phyloP scores from a whole-genome alignment of 306 rosid genomes.

The Dryas alaskensis region DNA sequence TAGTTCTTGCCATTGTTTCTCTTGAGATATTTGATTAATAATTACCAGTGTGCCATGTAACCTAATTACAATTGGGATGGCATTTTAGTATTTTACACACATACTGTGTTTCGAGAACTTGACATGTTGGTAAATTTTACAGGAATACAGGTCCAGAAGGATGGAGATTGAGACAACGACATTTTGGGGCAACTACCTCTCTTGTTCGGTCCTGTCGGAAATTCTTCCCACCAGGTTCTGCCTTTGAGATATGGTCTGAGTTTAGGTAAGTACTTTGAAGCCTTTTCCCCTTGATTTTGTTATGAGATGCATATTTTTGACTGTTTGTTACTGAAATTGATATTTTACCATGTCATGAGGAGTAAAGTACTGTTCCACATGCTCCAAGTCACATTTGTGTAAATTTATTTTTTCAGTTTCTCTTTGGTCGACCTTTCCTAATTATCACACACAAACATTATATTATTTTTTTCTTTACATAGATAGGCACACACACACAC shows the following conservation, averaged over 20 bases:
- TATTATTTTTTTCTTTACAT: background rate
- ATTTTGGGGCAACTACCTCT: conserved; percentile 83
- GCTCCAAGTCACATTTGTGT: conserved; percentile 24
- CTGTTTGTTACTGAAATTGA: conserved; percentile 15
- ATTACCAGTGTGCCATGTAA: background rate
- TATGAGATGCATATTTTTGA: background rate
- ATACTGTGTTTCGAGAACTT: conserved; percentile 16
- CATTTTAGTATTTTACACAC: conserved; percentile 5
- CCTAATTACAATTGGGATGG: conserved; percentile 6
- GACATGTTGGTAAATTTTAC: conserved; percentile 28
- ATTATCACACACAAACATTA: background rate
- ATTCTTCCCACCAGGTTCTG: conserved; percentile 90
- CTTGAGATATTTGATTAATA: conserved; percentile 6
- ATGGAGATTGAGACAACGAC: conserved; percentile 91
- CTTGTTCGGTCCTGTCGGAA: conserved; percentile 95
- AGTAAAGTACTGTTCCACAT: conserved; percentile 18
- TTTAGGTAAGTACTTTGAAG: conserved; percentile 63
- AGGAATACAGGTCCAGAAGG: conserved; percentile 99
- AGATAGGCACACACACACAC: background rate
- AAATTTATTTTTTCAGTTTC: background rate
- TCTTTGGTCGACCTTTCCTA: background rate
- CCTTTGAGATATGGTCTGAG: conserved; percentile 95
- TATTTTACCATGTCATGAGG: conserved; percentile 18
- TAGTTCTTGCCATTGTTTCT: conserved; percentile 19
- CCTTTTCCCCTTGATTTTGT: conserved; percentile 26